A percentile compares a stretch with the other conserved stretches of the same genome.
Conservation (phyloP, 2,329 filamentous ascomycete genomes). For the Cadophora sp. region DNA sequence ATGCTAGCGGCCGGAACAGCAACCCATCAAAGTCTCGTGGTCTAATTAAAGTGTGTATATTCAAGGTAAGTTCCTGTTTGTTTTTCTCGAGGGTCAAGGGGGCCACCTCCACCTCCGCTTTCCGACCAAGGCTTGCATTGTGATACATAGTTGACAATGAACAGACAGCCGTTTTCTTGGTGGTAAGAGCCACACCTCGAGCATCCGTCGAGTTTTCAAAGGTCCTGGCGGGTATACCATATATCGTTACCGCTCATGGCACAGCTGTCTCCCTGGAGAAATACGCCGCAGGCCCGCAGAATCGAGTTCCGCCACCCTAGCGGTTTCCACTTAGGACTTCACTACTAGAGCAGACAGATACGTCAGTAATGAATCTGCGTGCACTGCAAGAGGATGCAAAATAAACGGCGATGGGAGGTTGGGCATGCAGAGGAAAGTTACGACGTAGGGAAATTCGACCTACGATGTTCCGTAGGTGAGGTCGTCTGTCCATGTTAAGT, state of each 20-base stretch:
- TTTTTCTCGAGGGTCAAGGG: no score
- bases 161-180: neutral
- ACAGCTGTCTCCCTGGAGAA: constrained; percentile 8
- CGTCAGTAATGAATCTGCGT: no score
- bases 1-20: no score
- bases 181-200: constrained; percentile 13
- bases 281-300: constrained; percentile 1
- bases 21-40: no score
- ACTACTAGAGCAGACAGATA: neutral
- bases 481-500: neutral
- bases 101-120: no score
- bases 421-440: no score
- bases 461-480: constrained; percentile 3
- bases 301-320: neutral
- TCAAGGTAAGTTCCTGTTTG: no score
- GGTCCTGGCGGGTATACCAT: neutral
- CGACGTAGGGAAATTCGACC: neutral
- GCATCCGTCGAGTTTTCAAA: constrained; percentile 6
- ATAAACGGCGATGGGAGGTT: no score
- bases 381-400: no score
- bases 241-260: constrained; percentile 13
- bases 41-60: no score
- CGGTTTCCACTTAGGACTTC: neutral
- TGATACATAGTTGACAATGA: constrained; percentile 7
- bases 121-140: no score